Percentiles rank a stretch among this genome's conserved stretches.
These are phyloP conservation scores for Rostrohypoxylon terebratum DNA, from an alignment of 495 filamentous ascomycete species.

Conservation along the genomic window DNA sequence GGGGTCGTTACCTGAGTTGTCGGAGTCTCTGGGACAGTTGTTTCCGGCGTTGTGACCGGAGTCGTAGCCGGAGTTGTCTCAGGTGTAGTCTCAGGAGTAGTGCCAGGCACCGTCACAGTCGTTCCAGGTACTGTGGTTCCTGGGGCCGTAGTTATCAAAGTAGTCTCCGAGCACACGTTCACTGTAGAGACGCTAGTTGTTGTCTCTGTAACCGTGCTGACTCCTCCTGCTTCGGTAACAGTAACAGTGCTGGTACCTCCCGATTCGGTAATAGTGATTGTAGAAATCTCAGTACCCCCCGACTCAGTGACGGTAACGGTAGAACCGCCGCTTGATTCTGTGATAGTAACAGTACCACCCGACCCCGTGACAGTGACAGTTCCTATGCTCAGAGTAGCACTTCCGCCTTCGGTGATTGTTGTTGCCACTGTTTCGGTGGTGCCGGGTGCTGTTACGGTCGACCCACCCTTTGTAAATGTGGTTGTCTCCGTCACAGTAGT, in stretches of 20 bases:
- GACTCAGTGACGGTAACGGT: not conserved
- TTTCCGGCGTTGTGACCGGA: not conserved
- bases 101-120: not conserved
- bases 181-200: constrained; percentile 27
- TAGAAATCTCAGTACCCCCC: not conserved
- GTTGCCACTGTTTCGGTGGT: not conserved
- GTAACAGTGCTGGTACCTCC: not conserved
- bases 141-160: not conserved
- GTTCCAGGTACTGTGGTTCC: constrained; percentile 19
- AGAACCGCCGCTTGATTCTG: no score
- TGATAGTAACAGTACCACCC: no score
- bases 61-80: constrained; percentile 8
- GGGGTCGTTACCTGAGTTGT: not conserved
- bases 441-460: constrained; percentile 11
- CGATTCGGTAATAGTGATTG: not conserved
- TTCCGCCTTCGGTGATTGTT: not conserved
- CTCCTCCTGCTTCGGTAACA: not conserved
- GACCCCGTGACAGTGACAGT: not conserved
- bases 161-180: constrained; percentile 6
- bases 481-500: constrained; percentile 4
- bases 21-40: not conserved
- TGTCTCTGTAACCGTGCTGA: constrained; percentile 23
- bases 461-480: not conserved
- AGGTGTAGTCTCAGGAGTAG: not conserved
- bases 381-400: constrained; percentile 4